Base-by-base conservation (phyloP, 768 basidiomycete species). In the Tricholoma sp. region DNA sequence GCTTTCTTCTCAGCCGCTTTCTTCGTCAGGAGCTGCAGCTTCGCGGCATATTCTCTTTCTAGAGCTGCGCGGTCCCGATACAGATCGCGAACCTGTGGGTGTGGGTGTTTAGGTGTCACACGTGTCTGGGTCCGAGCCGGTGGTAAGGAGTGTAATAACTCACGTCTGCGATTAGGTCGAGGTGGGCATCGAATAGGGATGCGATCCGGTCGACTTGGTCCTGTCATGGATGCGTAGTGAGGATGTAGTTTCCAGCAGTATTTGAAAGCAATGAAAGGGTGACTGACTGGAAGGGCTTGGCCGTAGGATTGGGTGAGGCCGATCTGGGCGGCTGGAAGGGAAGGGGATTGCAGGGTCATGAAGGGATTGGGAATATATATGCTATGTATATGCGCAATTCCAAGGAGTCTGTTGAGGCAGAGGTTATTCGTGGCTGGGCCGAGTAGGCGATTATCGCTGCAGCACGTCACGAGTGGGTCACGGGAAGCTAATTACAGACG, bases 41-140 rank as follows among this genome's bases (percentile, higher is more conserved):
- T 91, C 24, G 70, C 66, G 0, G 89, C 88, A 66, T 91, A 93
- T 66, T 94, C 91, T 52, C 86, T 82, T 68, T 94, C 91, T 10
- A 93, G 72, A 6, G 75, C 78, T 9, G 74, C 83, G 45, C 85
- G 80, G 51, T 86, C 86, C 42, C 75, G 74, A 65, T 89, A 86
- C 50, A 93, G 62, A 45, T 92, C 89, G 56, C 87, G 82, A 53
- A 89, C 80, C 91, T 92, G 58, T 24, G 24, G 24, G 24, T 1
- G 24, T 24, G 1, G 24, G 24, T 24, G 24, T n/a, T n/a, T n/a
- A n/a, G n/a, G 28, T n/a, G 8, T 4, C 10, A 3, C 47, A 31
- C 47, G 47, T 32, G 47, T 33, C 31, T 59, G 48, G 18, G 17
- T 34, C 48, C 9, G 33, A 24, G 24, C 24, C 24, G 24, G n/a